phyloP scores from a whole-genome alignment of 805 yeast genomes.

The Wickerhamomyces rabaulensis region DNA sequence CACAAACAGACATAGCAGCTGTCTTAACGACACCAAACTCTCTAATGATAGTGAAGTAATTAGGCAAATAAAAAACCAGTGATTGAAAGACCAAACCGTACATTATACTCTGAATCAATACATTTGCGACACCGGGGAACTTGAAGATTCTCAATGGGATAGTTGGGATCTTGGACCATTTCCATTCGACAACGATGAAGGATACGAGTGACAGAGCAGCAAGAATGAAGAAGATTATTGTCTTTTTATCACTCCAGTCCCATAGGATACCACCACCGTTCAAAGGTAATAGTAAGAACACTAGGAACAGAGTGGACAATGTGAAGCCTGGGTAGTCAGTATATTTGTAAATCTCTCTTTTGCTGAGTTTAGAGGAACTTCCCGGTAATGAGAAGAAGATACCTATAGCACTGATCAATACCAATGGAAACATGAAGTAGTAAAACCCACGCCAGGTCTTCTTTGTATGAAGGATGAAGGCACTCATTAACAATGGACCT shows the following conservation, averaged over 20 bases:
- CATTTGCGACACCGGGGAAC: constrained; percentile 28
- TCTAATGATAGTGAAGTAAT: constrained; percentile 27
- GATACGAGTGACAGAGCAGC: constrained; percentile 36
- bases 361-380: constrained; percentile 28
- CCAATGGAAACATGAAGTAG: constrained; percentile 33
- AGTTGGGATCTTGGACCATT: constrained; percentile 44
- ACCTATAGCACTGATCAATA: constrained; percentile 42
- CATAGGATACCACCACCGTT: constrained; percentile 59
- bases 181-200: constrained; percentile 44
- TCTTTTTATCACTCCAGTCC: constrained; percentile 45
- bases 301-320: constrained; percentile 41
- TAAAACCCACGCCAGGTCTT: constrained; percentile 47
- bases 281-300: constrained; percentile 46
- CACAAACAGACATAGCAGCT: constrained; percentile 13
- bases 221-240: constrained; percentile 35
- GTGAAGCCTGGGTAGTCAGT: constrained; percentile 53
- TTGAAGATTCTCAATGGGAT: constrained; percentile 44
- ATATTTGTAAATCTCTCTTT: constrained; percentile 36
- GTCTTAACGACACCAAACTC: constrained; percentile 4
- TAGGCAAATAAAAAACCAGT: constrained; percentile 42
- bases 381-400: constrained; percentile 38
- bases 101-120: constrained; percentile 35
- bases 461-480: constrained; percentile 30
- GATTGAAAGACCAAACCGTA: constrained; percentile 46
- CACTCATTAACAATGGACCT: constrained; percentile 56